Conservation (phyloP, 73 alveolate genomes). For the Paramecium tetraurelia region DNA sequence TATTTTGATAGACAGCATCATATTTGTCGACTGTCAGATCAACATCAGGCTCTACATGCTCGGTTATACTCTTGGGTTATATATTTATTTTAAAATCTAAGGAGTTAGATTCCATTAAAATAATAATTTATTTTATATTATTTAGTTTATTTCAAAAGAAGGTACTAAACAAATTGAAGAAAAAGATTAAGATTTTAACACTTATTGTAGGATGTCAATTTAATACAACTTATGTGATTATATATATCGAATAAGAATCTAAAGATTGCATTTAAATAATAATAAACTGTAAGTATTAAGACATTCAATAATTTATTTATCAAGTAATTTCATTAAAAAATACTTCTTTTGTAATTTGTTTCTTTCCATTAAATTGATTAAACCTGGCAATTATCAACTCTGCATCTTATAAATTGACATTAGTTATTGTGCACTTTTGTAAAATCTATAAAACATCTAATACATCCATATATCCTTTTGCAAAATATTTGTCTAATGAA, state of each 20-base stretch:
- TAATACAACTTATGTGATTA: too few relatives aligned
- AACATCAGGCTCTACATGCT: slow-evolving; percentile 25
- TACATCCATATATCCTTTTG: slow-evolving; percentile 46
- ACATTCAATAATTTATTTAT: neutral
- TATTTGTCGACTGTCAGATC: slow-evolving; percentile 33
- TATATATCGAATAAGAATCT: too few relatives aligned
- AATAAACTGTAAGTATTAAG: neutral
- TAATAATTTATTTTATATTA: neutral
- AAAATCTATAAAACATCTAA: neutral
- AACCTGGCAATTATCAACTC: slow-evolving; percentile 3
- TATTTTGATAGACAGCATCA: neutral
- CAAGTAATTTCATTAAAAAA: slow-evolving; percentile 29
- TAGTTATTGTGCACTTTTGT: neutral
- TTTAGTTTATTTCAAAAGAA: neutral
- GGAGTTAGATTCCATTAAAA: slow-evolving; percentile 1
- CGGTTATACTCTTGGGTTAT: neutral
- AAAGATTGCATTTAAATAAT: too few relatives aligned
- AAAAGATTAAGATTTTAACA: neutral
- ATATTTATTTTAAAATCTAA: slow-evolving; percentile 18
- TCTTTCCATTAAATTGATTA: slow-evolving; percentile 6
- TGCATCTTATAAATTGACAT: neutral
- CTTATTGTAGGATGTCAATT: neutral
- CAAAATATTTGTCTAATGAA: neutral
- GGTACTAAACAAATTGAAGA: too few relatives aligned
- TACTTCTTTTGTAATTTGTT: neutral